Base-by-base conservation (phyloP, 2,329 filamentous ascomycete species). In the Colletotrichum sidae region DNA sequence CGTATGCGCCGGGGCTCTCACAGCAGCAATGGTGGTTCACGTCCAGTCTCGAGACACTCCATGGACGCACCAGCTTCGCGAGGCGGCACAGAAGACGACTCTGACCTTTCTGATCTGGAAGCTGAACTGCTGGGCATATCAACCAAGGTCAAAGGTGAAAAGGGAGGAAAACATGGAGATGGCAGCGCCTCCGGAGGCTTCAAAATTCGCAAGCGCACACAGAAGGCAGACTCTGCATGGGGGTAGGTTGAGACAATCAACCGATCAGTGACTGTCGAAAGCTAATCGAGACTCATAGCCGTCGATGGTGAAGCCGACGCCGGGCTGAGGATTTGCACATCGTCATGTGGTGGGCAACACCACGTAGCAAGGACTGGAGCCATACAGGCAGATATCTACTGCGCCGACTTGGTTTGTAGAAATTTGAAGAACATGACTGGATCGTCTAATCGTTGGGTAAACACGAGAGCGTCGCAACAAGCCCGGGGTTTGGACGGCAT, bases 81-180 rank as follows among this genome's bases (percentile, higher is more conserved):
- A 35, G 54, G 49, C n/a, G 54, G 55, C 12, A 25, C 25, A 25
- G 25, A 25, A 25, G 60, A 67, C 34, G 60, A 72, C 2, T 79
- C 78, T 9, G 77, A 78, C 8, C 67, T 80, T 46, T 77, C 78
- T 60, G 79, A 76, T 7, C 66, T 80, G 9, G 78, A 80, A 65
- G 77, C 77, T 2, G 78, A 79, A 57, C 73, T 80, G 2, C 68
- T 80, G 1, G 78, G 78, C 39, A 71, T 74, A 10, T 70, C 77
- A 11, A 65, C 67, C 6, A 79, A 76, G 64, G 33, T 54, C 5
- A 67, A 65, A 17, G 70, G 72, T 13, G 76, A 72, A 60, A 72
- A 72, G 11, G 68, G 72, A 0, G 71, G 73, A 17, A 72, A 72
- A 39, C 61, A 67, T 6, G 65, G 60, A 17, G 67, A 67, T 41